Base-by-base conservation (phyloP, 2,329 filamentous ascomycete species). In the Beauveria scarabaeidicola region DNA sequence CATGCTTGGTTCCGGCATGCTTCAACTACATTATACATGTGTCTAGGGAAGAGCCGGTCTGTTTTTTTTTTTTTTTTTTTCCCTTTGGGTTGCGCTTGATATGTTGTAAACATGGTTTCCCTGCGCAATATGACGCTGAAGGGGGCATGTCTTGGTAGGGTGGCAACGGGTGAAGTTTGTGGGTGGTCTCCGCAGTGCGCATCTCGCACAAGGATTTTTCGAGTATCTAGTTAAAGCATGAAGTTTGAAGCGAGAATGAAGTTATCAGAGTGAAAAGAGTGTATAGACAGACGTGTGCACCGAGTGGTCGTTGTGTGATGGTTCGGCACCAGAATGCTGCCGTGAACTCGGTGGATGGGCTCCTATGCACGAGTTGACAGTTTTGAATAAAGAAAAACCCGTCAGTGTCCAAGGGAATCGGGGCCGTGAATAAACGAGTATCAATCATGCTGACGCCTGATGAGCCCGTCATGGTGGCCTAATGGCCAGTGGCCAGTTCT, bases 391-490 rank as follows among this genome's bases (percentile, higher is more conserved):
- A 11, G 5, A 29, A 11, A 36, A 48, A 5, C 11, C 3, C 21
- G 13, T 32, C 29, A 32, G 13, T 50, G 17, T 19, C 8, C 6
- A 32, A 10, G 17, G 2, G 17, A 29, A n/a, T 32, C n/a, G 47
- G 27, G 15, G 27, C 17, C 27, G 46, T 48, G 25, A 36, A 29
- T n/a, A 11, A 11, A 19, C 5, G 47, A 17, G 29, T 32, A 32
- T 11, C 21, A 23, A 32, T 54, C n/a, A 21, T 41, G 52, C n/a
- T n/a, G 52, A 44, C 17, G 40, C 52, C 52, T 46, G 27, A 54
- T 46, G 52, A 46, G 11, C 3, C 40, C 17, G 52, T 36, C 52
- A 54, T 54, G 52, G 52, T 54, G 40, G 52, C 52, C 52, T 32
- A 54, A 46, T 32, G 29, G 29, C 29, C 29, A 32, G 29, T 54